These are phyloP conservation scores for Polytrichum commune DNA, from an alignment of 225 moss, liverwort and hornwort genomes.

Conservation along the genomic window DNA sequence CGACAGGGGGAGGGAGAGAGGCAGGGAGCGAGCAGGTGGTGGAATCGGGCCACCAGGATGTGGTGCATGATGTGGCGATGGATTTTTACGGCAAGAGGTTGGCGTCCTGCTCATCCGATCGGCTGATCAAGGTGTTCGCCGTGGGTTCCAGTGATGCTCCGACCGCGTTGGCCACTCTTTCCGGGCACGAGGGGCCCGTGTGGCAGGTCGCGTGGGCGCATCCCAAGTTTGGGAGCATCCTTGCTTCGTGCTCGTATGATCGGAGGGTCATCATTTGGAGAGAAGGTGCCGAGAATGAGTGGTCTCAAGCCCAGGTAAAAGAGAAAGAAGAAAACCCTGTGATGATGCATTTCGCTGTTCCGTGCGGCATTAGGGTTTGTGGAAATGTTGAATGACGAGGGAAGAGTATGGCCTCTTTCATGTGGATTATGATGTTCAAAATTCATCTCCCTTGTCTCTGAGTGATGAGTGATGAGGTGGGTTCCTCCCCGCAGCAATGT, in stretches of 20 bases:
- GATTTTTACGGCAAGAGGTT: slow-evolving; percentile 88
- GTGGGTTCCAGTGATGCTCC: slow-evolving; percentile 41
- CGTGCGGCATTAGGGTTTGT: too few species aligned
- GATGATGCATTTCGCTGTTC: too few species aligned
- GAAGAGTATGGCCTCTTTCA: too few species aligned
- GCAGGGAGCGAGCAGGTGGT: slow-evolving; percentile 56
- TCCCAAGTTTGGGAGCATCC: slow-evolving; percentile 75
- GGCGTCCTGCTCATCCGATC: slow-evolving; percentile 77
- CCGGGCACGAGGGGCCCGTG: slow-evolving; percentile 83
- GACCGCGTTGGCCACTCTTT: slow-evolving; percentile 39
- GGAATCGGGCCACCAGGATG: slow-evolving; percentile 88
- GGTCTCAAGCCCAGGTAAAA: slow-evolving; percentile 66
- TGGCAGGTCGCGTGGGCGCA: slow-evolving; percentile 94
- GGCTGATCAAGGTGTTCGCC: slow-evolving; percentile 72
- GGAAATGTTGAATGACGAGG: too few species aligned
- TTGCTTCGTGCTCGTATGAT: slow-evolving; percentile 90
- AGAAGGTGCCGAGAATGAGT: slow-evolving; percentile 75
- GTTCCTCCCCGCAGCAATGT: too few species aligned
- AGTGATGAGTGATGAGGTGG: too few species aligned
- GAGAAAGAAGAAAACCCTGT: too few species aligned
- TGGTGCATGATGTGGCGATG: slow-evolving; percentile 88
- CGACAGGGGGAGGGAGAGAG: slow-evolving; percentile 32
- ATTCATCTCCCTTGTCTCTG: too few species aligned
- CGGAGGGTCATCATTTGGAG: slow-evolving; percentile 71
- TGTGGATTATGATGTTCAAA: too few species aligned